These are phyloP conservation scores for Lactarius evosmus DNA, from an alignment of 768 basidiomycete species.

Conservation along the genomic window DNA sequence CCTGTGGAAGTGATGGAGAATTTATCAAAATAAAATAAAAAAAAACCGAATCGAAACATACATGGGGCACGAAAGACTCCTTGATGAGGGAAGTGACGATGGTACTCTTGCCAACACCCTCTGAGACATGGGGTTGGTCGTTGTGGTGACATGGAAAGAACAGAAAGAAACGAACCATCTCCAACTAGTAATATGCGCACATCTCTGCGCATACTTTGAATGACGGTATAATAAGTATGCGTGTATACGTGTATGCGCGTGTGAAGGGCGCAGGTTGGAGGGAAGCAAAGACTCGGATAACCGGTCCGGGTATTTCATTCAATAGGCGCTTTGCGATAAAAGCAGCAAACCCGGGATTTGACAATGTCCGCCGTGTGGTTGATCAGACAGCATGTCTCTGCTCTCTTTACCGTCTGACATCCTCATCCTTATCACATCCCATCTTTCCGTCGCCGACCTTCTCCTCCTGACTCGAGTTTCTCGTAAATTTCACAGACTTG, in stretches of 20 bases:
- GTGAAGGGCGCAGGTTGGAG: not conserved
- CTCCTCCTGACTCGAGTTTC: slow-evolving; percentile 17
- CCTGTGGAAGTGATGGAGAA: slow-evolving; percentile 45
- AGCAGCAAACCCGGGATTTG: not conserved
- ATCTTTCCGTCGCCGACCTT: slow-evolving; percentile 25
- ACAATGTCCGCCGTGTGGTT: no score
- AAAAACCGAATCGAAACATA: slow-evolving; percentile 38
- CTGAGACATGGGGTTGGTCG: slow-evolving; percentile 40
- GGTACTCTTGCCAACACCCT: slow-evolving; percentile 97
- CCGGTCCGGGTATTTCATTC: not conserved
- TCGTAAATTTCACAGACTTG: slow-evolving; percentile 14
- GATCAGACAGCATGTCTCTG: not conserved
- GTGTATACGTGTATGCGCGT: not conserved
- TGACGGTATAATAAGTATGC: not conserved
- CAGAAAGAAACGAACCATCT: slow-evolving; percentile 63
- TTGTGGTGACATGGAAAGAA: slow-evolving; percentile 6
- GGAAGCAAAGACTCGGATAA: not conserved
- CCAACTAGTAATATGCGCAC: slow-evolving; percentile 92
- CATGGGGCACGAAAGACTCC: slow-evolving; percentile 88
- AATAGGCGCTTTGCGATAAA: not conserved
- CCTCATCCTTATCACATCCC: slow-evolving; percentile 23
- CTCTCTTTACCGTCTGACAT: slow-evolving; percentile 22
- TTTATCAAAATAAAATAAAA: slow-evolving; percentile 10
- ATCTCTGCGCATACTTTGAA: slow-evolving; percentile 74
- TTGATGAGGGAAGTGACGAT: slow-evolving; percentile 97